phyloP scores from a whole-genome alignment of 1,284 basidiomycete species.

The Thecaphora frezii region DNA sequence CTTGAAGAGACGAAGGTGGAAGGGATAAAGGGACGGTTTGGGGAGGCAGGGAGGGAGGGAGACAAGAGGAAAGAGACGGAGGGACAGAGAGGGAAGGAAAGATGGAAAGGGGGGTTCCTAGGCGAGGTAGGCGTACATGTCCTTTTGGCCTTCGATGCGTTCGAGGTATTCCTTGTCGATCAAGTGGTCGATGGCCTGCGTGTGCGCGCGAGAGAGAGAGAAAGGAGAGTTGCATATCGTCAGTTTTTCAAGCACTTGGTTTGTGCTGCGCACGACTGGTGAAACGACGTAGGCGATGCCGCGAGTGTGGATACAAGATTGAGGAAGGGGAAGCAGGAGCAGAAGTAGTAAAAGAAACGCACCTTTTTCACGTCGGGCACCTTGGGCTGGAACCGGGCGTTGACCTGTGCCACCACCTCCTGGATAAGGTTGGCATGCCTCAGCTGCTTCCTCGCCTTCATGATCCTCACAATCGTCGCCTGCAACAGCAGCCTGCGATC shows the following conservation, averaged over 20 bases:
- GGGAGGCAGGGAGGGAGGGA: no score
- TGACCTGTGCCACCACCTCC: constrained; percentile 90
- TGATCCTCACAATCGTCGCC: constrained; percentile 94
- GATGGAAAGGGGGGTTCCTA: no score
- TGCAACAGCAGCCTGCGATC: constrained; percentile 96
- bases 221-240: no score
- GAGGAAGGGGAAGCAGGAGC: neutral
- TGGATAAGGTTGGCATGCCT: constrained; percentile 92
- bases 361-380: constrained; percentile 76
- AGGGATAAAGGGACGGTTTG: no score
- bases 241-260: no score
- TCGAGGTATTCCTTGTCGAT: constrained; percentile 98
- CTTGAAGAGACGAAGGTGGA: no score
- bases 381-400: constrained; percentile 82
- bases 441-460: constrained; percentile 95
- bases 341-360: constrained; percentile 2
- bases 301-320: neutral
- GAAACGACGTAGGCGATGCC: no score
- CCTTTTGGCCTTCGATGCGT: constrained; percentile 71
- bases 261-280: no score
- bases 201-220: no score
- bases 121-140: constrained; percentile 49
- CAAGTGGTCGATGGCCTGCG: constrained; percentile 85
- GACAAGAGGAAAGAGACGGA: no score
- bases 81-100: no score